Evolutionary conservation across 2,329 filamentous ascomycete genomes (phyloP), one percentile per base, ranked within the genome.

Genomic region (Aspergillus hiratsukae): DNA sequence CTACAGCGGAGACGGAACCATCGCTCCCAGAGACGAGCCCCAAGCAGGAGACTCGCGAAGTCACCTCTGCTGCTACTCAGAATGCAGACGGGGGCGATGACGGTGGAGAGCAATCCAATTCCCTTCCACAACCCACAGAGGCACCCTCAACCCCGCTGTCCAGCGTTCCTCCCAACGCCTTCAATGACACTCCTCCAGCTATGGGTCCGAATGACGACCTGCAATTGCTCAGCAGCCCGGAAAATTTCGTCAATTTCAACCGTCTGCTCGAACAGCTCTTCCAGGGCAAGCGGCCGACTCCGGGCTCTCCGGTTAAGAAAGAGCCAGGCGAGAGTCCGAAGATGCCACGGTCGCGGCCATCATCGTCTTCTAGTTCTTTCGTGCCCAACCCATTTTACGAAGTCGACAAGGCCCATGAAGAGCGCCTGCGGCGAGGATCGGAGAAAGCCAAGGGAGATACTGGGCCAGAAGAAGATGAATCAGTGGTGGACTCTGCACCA

Each of bases 321-420:
- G 45, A 57, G 31, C 45, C 48, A 23, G 9, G 21, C 19, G 10
- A 23, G 3, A 46, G 23, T 46, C 43, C n/a, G 23, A 27, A 27
- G 23, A 27, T 23, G 21, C 48, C 51, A n/a, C 31, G 3, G 2
- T 57, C 57, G 31, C 48, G 21, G 8, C 43, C 52, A 3, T 61
- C 58, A 3, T 27, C 56, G 3, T 61, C 58, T 4, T 21, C 56
- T 10, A 28, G 29, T 21, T 63, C 61, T 1, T 45, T 58, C 7
- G 64, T 72, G 7, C 64, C 65, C 2, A 72, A 72, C 56, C 70
- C 71, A 6, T 72, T 72, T 51, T 70, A 67, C 50, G 63, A 71
- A 37, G 58, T 64, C 14, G 68, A 69, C 51, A 64, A 61, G 49
- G 59, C 59, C 11, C 53, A 59, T 23, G 62, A 63, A 48, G 58